phyloP scores from a whole-genome alignment of 805 yeast genomes.

The Millerozyma miso region DNA sequence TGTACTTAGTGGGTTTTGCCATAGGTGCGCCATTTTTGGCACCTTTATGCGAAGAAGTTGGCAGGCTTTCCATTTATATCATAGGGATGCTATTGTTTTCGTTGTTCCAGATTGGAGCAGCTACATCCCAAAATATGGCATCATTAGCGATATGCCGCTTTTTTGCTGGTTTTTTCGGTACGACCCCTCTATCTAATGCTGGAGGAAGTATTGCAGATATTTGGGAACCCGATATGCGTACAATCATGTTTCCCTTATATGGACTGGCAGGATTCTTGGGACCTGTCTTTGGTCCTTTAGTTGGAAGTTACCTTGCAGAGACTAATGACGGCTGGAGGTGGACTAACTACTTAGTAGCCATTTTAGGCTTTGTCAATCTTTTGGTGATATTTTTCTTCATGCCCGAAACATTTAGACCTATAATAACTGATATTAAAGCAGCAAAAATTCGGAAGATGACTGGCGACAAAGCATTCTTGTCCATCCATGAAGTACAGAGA shows the following conservation, averaged over 20 bases:
- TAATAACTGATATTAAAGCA: slow-evolving; percentile 17
- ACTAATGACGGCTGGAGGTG: slow-evolving; percentile 46
- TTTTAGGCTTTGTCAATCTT: slow-evolving; percentile 21
- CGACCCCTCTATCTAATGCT: slow-evolving; percentile 75
- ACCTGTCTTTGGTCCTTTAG: slow-evolving; percentile 71
- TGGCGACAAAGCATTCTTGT: slow-evolving; percentile 22
- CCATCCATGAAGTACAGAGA: slow-evolving; percentile 20
- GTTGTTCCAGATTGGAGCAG: slow-evolving; percentile 51
- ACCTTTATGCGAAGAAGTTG: slow-evolving; percentile 10
- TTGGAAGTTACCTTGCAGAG: slow-evolving; percentile 30
- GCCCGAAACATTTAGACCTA: slow-evolving; percentile 29
- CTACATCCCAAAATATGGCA: slow-evolving; percentile 68
- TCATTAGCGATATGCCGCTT: slow-evolving; percentile 69
- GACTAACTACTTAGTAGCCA: slow-evolving; percentile 44
- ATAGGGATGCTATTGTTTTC: slow-evolving; percentile 30
- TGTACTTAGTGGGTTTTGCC: slow-evolving; percentile 83
- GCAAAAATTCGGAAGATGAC: slow-evolving; percentile 19
- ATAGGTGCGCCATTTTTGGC: slow-evolving; percentile 81
- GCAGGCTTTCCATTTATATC: slow-evolving; percentile 35
- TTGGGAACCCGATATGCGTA: slow-evolving; percentile 58
- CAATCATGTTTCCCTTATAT: slow-evolving; percentile 66
- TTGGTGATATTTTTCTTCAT: slow-evolving; percentile 9
- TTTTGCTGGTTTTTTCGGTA: slow-evolving; percentile 71
- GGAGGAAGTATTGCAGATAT: slow-evolving; percentile 81
- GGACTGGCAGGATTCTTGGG: slow-evolving; percentile 64